phyloP scores from a whole-genome alignment of 1,284 basidiomycete species.

The Chiua sp. region DNA sequence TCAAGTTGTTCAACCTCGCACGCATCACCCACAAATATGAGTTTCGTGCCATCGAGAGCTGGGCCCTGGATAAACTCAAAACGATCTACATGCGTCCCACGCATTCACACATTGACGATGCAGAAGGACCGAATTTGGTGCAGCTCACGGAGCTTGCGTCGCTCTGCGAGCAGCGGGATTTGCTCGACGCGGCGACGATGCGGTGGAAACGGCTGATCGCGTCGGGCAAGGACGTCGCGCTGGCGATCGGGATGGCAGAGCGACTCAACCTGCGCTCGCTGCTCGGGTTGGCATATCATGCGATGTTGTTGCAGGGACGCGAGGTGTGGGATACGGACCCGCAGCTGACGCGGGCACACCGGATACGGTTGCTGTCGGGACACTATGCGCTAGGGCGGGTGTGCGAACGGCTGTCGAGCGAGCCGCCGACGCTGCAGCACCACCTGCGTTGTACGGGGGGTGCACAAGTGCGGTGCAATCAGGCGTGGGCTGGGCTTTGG shows the following conservation, averaged over 20 bases:
- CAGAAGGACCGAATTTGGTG: conserved; percentile 40
- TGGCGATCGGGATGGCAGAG: conserved; percentile 48
- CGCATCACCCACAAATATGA: conserved; percentile 63
- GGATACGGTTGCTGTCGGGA: conserved; percentile 47
- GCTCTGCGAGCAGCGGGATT: conserved; percentile 48
- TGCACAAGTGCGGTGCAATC: conserved; percentile 46
- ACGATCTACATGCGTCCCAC: conserved; percentile 41
- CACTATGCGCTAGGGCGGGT: conserved; percentile 49
- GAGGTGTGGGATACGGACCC: conserved; percentile 46
- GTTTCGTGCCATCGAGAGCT: conserved; percentile 54
- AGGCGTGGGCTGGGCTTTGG: conserved; percentile 48
- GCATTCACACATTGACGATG: conserved; percentile 35
- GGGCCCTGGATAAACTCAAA: conserved; percentile 52
- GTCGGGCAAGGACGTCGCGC: conserved; percentile 48
- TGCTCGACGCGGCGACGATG: conserved; percentile 43
- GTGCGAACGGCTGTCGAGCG: conserved; percentile 45
- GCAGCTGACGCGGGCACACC: conserved; percentile 43
- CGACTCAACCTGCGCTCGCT: conserved; percentile 47
- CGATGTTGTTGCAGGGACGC: conserved; percentile 49
- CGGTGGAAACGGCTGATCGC: conserved; percentile 49
- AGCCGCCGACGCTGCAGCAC: conserved; percentile 45
- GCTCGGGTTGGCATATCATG: conserved; percentile 48
- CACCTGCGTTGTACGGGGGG: conserved; percentile 43
- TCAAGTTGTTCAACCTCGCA: conserved; percentile 51
- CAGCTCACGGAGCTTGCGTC: conserved; percentile 52